Evolutionary conservation across 169 alveolate genomes (phyloP).

Genomic region (Cryptosporidium viatorum): DNA sequence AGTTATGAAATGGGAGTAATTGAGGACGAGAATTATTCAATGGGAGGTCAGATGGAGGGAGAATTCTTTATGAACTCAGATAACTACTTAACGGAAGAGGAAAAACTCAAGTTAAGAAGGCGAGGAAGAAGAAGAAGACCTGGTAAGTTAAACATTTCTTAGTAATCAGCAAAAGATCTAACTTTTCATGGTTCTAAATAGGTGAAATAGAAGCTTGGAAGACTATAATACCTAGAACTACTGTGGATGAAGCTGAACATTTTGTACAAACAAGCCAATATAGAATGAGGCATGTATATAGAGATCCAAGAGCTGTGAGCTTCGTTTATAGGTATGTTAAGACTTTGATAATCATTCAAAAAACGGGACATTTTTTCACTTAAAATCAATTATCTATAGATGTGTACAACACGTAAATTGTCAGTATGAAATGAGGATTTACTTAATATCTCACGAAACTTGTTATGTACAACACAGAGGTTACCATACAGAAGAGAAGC

Average conservation of each 20-base stretch:
- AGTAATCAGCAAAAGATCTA: not conserved
- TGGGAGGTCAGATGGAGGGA: slow-evolving; percentile 6
- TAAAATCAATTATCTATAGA: not conserved
- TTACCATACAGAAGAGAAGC: slow-evolving; percentile 71
- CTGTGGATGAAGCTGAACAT: slow-evolving; percentile 75
- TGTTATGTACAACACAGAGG: slow-evolving; percentile 74
- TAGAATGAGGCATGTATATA: slow-evolving; percentile 74
- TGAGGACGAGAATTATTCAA: slow-evolving; percentile 39
- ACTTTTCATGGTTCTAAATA: not conserved
- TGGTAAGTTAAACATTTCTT: slow-evolving; percentile 23
- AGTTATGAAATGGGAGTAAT: slow-evolving; percentile 12
- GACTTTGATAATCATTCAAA: not conserved
- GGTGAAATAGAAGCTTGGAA: slow-evolving; percentile 76
- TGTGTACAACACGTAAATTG: slow-evolving; percentile 74
- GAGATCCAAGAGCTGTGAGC: slow-evolving; percentile 75
- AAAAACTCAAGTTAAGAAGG: slow-evolving; percentile 62
- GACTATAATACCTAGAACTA: slow-evolving; percentile 68
- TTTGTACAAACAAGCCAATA: slow-evolving; percentile 75
- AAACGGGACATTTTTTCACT: not conserved
- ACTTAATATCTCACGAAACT: slow-evolving; percentile 65
- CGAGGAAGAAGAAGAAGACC: slow-evolving; percentile 75
- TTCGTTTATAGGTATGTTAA: slow-evolving; percentile 64
- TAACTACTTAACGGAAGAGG: slow-evolving; percentile 43
- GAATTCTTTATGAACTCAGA: slow-evolving; percentile 42
- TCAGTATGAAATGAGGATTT: slow-evolving; percentile 74